Base-by-base conservation (phyloP, 2,329 filamentous ascomycete genomes). In the Penicillium brasilianum region DNA sequence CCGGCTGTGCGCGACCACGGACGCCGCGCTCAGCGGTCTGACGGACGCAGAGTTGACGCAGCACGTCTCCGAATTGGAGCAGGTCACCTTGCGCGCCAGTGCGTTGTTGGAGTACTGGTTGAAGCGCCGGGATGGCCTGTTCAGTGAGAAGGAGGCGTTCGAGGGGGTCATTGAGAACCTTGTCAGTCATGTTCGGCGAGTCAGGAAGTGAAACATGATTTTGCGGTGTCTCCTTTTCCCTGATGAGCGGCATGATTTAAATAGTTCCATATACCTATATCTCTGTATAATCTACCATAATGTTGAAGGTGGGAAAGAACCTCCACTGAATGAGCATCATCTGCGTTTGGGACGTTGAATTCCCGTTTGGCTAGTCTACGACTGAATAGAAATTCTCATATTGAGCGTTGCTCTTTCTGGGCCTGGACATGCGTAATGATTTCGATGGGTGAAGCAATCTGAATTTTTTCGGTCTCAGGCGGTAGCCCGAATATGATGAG, bases 91-190 rank as follows among this genome's bases (percentile, higher is more conserved):
- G n/a, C 83, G 85, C 22, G 92, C 92, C 3, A 90, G 89, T 58
- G 87, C 91, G 61, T 88, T 93, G 41, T 81, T 97, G 55, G 90
- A 92, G 66, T 96, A 94, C 74, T 98, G 94, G 94, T 85, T 91
- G 69, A 91, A 91, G 80, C 83, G 88, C 69, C 89, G 90, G 56
- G 93, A 97, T 74, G 92, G 93, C 69, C 92, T 94, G 70, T 81
- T 96, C 66, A 91, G 91, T 43, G 94, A 98, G 74, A 89, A 95
- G 69, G 94, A 97, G 74, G 92, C 93, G 2, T 95, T 97, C 75
- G 94, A 98, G 75, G 93, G 92, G 0, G 94, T 98, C 16, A 97
- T 98, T 83, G 94, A 97, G 79, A 97, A 97, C 76, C 78, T 98
- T 66, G 94, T 97, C 46, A 95, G 93, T 76, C 92, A 96, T 80